phyloP scores from a whole-genome alignment of 306 rosid species.

The Lithocarpus polystachyus region DNA sequence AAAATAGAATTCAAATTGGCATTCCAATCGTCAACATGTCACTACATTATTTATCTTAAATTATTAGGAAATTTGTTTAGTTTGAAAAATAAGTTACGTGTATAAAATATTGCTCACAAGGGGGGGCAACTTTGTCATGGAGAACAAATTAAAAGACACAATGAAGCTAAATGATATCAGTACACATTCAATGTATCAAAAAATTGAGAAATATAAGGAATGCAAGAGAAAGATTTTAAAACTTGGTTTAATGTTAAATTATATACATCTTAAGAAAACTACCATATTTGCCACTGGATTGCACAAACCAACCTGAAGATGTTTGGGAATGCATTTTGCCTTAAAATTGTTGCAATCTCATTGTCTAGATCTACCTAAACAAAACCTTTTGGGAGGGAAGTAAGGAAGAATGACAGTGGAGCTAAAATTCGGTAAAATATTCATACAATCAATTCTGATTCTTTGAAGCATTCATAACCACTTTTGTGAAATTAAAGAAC shows the following conservation, averaged over 20 bases:
- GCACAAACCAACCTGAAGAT: not conserved
- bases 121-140: not conserved
- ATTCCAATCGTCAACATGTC: constrained; percentile 2
- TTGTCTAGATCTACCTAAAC: not conserved
- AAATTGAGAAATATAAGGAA: not conserved
- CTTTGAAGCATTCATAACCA: not conserved
- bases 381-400: not conserved
- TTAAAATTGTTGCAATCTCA: not conserved
- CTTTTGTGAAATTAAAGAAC: not conserved
- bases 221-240: not conserved
- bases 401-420: not conserved
- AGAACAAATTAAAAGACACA: not conserved
- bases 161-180: not conserved
- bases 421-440: not conserved
- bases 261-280: not conserved
- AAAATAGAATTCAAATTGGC: not conserved
- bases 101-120: not conserved
- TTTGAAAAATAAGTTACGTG: not conserved
- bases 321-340: not conserved
- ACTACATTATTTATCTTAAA: not conserved
- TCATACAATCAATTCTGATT: not conserved
- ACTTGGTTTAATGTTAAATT: not conserved
- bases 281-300: not conserved
- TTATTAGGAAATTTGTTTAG: not conserved
- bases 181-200: not conserved